Conservation (phyloP, 164 flowering plant species). For the Magnolia changhungtana region DNA sequence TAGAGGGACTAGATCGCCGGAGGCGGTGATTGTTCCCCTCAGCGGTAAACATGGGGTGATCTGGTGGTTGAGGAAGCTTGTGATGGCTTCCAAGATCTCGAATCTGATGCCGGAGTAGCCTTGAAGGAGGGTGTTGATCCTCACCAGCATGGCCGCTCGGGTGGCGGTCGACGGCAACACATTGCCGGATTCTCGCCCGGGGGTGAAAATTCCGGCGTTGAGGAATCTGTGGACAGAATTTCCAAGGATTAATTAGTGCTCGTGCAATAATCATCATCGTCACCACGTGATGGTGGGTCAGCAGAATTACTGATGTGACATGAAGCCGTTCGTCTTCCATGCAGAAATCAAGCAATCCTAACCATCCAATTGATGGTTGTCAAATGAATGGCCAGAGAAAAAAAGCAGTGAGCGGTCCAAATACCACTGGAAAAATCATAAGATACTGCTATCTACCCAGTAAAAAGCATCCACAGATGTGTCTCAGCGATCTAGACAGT, state of each 20-base stretch:
- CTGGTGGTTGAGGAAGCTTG: conserved; percentile 46
- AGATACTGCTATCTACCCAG: no score
- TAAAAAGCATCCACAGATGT: no score
- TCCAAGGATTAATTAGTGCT: background rate
- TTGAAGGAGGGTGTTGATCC: conserved; percentile 64
- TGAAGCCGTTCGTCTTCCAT: no score
- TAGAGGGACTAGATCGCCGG: conserved; percentile 63
- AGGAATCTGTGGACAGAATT: conserved; percentile 37
- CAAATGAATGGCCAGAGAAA: no score
- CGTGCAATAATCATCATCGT: no score
- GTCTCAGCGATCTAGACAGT: no score
- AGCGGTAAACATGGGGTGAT: conserved; percentile 62
- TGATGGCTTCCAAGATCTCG: conserved; percentile 58
- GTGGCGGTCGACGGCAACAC: conserved; percentile 47
- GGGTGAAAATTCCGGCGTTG: conserved; percentile 63
- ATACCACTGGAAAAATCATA: no score
- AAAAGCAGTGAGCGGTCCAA: no score
- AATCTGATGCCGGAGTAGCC: conserved; percentile 73
- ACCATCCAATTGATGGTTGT: no score
- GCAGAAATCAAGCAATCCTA: no score
- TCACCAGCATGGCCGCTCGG: conserved; percentile 65
- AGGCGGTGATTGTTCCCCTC: conserved; percentile 60
- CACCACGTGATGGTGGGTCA: no score
- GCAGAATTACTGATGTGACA: no score
- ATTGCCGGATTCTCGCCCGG: conserved; percentile 41